These are phyloP conservation scores for Cicer cuneatum DNA, from an alignment of 306 rosid species.

Conservation along the genomic window DNA sequence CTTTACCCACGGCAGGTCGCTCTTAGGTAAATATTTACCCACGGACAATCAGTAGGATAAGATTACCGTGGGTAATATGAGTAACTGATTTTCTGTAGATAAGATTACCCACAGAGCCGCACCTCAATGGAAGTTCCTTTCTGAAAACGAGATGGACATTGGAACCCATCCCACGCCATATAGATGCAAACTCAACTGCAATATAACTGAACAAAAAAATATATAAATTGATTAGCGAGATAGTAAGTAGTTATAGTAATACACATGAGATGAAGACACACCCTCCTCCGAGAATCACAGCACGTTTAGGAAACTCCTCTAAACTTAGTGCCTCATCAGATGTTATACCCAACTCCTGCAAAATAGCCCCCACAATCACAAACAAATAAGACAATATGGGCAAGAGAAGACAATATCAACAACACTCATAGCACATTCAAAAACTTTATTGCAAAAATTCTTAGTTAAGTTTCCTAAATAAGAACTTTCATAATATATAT, in stretches of 20 bases:
- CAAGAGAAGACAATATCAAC: conserved; percentile 18
- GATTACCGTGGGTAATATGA: no score
- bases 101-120: no score
- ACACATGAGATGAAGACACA: conserved; percentile 48
- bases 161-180: conserved; percentile 96
- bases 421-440: conserved; percentile 16
- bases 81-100: no score
- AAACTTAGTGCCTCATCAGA: conserved; percentile 98
- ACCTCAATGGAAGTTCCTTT: conserved; percentile 95
- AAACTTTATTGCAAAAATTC: conserved; percentile 2
- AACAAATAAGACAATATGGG: background rate
- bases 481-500: conserved; percentile 4
- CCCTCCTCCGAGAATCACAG: conserved; percentile 96
- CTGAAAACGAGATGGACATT: conserved; percentile 78
- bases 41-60: no score
- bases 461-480: background rate
- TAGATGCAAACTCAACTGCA: conserved; percentile 94
- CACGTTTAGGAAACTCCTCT: conserved; percentile 85
- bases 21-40: no score
- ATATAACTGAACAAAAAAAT: conserved; percentile 68
- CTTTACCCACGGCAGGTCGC: no score
- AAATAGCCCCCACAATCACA: conserved; percentile 13
- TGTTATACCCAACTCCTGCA: conserved; percentile 88
- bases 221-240: conserved; percentile 31
- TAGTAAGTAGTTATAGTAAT: conserved; percentile 27